Evolutionary conservation across 805 yeast species (phyloP).

Genomic region (Zygotorulaspora danielsina): DNA sequence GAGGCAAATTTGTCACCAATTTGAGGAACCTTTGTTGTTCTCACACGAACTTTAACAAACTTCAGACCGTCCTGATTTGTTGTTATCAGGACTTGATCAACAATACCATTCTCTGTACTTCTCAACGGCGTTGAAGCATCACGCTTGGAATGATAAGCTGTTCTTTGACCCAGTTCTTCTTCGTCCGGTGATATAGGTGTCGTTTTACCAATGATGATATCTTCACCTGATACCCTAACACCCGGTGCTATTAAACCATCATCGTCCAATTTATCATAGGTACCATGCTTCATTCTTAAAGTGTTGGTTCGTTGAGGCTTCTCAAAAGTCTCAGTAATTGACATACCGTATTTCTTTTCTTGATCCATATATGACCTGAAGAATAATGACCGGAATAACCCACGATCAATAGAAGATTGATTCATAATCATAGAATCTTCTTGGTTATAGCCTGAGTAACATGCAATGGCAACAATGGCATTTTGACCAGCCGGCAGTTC

Average conservation of each 20-base stretch:
- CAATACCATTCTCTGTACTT: constrained; percentile 96
- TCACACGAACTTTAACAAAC: constrained; percentile 96
- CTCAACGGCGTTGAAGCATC: constrained; percentile 98
- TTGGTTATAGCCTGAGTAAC: constrained; percentile 98
- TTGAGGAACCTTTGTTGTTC: constrained; percentile 98
- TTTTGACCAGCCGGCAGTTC: constrained; percentile 99
- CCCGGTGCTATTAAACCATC: constrained; percentile 99
- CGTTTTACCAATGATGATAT: constrained; percentile 96
- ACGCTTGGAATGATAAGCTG: constrained; percentile 96
- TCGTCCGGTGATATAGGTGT: constrained; percentile 99
- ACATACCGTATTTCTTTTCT: constrained; percentile 97
- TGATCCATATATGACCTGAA: constrained; percentile 98
- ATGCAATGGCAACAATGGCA: constrained; percentile 95
- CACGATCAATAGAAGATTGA: constrained; percentile 95
- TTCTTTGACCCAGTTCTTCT: constrained; percentile 97
- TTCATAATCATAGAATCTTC: constrained; percentile 99
- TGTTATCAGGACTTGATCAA: constrained; percentile 93
- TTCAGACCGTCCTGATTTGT: constrained; percentile 98
- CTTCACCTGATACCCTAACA: constrained; percentile 97
- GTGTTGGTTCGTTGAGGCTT: constrained; percentile 95
- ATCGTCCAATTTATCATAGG: constrained; percentile 95
- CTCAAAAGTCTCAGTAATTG: constrained; percentile 95
- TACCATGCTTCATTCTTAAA: constrained; percentile 92
- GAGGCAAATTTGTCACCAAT: constrained; percentile 99
- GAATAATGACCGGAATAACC: constrained; percentile 90